These are phyloP conservation scores for Pseudocercospora macadamiae DNA, from an alignment of 2,329 filamentous ascomycete species.

Conservation along the genomic window DNA sequence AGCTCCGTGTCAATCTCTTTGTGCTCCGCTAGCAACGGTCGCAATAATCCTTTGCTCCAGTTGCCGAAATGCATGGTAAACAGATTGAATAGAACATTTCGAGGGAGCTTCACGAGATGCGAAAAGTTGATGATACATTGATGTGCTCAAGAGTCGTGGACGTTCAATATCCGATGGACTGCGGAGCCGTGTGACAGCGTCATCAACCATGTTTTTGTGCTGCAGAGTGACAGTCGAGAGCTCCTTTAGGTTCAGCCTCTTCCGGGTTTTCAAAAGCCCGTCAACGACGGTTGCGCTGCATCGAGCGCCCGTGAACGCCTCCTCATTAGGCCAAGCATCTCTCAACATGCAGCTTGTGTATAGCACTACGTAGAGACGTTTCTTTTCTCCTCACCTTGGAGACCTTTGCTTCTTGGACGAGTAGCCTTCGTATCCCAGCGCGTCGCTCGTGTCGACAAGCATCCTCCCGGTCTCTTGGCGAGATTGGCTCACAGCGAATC, in stretches of 20 bases:
- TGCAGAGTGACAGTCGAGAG: not conserved
- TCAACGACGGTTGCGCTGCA: not conserved
- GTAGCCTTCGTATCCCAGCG: not conserved
- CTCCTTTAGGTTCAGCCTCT: not conserved
- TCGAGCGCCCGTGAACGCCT: constrained; percentile 1
- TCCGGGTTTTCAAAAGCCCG: not conserved
- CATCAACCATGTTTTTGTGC: not conserved
- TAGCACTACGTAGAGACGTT: not conserved
- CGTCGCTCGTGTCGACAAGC: not conserved
- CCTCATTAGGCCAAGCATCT: not conserved
- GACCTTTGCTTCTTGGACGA: not conserved
- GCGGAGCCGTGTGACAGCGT: not conserved
- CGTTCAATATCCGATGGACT: not conserved
- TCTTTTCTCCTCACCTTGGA: not conserved
- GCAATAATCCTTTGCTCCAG: not conserved
- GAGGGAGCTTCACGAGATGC: too few relatives aligned
- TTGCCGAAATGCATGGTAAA: too few relatives aligned
- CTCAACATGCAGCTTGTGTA: not conserved
- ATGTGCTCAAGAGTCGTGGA: not conserved
- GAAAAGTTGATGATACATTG: too few relatives aligned
- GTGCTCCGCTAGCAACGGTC: not conserved
- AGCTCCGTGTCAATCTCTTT: not conserved
- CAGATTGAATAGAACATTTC: too few relatives aligned
- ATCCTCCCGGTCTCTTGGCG: constrained; percentile 3
- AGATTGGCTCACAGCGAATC: not conserved